Conservation (phyloP, 2,329 filamentous ascomycete genomes). For the Fusarium udum region DNA sequence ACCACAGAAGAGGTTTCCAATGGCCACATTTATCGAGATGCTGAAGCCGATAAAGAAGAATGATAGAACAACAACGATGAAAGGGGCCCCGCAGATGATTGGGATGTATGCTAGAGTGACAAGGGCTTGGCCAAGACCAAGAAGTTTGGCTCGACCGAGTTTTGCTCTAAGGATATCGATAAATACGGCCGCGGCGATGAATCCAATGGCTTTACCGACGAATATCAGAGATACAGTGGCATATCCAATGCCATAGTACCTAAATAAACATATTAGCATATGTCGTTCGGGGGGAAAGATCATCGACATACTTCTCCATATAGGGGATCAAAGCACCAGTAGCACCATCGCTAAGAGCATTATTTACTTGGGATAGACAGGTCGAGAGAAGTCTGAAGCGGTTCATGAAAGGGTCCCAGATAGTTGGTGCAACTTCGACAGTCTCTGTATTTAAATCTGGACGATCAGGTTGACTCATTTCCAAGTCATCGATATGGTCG, state of each 20-base stretch:
- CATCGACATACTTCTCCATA: slow-evolving; percentile 67
- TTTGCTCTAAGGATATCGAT: slow-evolving; percentile 70
- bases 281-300: fast-evolving
- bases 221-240: slow-evolving; percentile 84
- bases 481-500: slow-evolving; percentile 49
- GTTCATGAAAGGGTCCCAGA: slow-evolving; percentile 72
- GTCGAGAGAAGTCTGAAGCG: slow-evolving; percentile 72
- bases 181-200: slow-evolving; percentile 75
- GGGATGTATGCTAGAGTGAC: slow-evolving; percentile 71
- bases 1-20: slow-evolving; percentile 68
- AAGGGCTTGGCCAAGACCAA: slow-evolving; percentile 66
- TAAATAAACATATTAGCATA: slow-evolving; percentile 45
- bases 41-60: slow-evolving; percentile 75
- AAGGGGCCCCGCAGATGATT: slow-evolving; percentile 74
- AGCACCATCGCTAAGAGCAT: slow-evolving; percentile 78
- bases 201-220: slow-evolving; percentile 79
- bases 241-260: slow-evolving; percentile 78
- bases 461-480: slow-evolving; percentile 63
- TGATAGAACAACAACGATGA: slow-evolving; percentile 70
- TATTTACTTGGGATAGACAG: slow-evolving; percentile 72
- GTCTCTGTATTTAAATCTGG: slow-evolving; percentile 51
- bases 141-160: slow-evolving; percentile 71
- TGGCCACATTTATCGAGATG: slow-evolving; percentile 64
- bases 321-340: slow-evolving; percentile 84
- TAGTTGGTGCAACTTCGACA: slow-evolving; percentile 62